phyloP scores from a whole-genome alignment of 2,329 filamentous ascomycete genomes.

The Beauveria asiatica region DNA sequence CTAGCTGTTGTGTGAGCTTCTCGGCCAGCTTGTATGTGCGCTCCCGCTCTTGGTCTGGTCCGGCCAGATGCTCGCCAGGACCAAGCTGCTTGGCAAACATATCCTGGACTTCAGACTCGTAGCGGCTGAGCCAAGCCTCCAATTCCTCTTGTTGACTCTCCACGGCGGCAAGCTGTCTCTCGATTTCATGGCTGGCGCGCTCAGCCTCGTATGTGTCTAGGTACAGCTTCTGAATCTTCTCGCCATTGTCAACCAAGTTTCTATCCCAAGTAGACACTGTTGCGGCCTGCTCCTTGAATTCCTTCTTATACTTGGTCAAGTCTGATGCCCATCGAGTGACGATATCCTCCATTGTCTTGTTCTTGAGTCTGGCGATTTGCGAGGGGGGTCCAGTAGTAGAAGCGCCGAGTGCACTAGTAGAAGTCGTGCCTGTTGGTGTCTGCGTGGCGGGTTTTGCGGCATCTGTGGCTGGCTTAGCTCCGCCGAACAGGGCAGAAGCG shows the following conservation, averaged over 20 bases:
- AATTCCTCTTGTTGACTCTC: slow-evolving; percentile 92
- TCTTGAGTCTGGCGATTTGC: slow-evolving; percentile 83
- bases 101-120: slow-evolving; percentile 84
- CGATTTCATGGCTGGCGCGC: slow-evolving; percentile 84
- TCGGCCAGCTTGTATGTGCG: slow-evolving; percentile 93
- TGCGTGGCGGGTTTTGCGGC: slow-evolving; percentile 22
- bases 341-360: slow-evolving; percentile 99
- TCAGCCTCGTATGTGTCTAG: slow-evolving; percentile 89
- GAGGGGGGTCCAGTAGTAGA: slow-evolving; percentile 77
- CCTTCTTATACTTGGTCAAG: slow-evolving; percentile 90
- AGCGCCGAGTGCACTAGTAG: slow-evolving; percentile 45
- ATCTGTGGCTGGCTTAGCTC: slow-evolving; percentile 22
- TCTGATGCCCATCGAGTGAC: slow-evolving; percentile 95
- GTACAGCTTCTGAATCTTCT: slow-evolving; percentile 91
- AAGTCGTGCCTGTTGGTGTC: slow-evolving; percentile 15
- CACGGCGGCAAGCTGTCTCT: slow-evolving; percentile 80
- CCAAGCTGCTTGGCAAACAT: slow-evolving; percentile 75
- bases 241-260: slow-evolving; percentile 83
- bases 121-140: slow-evolving; percentile 77
- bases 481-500: slow-evolving; percentile 25
- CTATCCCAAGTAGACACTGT: slow-evolving; percentile 88
- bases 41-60: slow-evolving; percentile 92
- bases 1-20: slow-evolving; percentile 80
- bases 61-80: slow-evolving; percentile 66
- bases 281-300: slow-evolving; percentile 84